A percentile compares a stretch with the other conserved stretches of the same genome.
Conservation (phyloP, 345 rosid genomes). For the Acer yangbiense region DNA sequence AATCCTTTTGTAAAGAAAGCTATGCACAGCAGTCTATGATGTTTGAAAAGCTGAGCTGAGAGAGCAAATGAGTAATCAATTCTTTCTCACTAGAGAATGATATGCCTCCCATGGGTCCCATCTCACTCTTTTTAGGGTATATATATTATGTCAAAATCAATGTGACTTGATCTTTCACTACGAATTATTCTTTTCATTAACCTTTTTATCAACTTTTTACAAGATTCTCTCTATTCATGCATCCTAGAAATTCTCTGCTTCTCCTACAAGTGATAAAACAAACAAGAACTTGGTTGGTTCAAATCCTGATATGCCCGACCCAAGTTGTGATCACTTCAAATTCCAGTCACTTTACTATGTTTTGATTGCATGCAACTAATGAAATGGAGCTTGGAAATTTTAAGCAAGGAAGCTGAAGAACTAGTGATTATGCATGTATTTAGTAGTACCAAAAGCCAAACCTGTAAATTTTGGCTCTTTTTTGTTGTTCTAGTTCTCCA, state of each 20-base stretch:
- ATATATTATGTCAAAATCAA: slow-evolving; percentile 6
- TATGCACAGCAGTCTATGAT: slow-evolving; percentile 32
- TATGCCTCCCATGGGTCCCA: background rate
- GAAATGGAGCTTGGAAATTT: slow-evolving; percentile 2
- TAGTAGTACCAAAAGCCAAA: slow-evolving; percentile 11
- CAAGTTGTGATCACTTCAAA: background rate
- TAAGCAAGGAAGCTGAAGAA: background rate
- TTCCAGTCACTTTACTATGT: background rate
- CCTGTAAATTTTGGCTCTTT: slow-evolving; percentile 11
- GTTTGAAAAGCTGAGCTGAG: slow-evolving; percentile 31
- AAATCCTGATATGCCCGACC: background rate
- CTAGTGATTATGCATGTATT: slow-evolving; percentile 7
- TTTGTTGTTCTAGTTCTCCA: slow-evolving; percentile 2
- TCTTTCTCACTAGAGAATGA: slow-evolving; percentile 19
- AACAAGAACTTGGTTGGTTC: background rate
- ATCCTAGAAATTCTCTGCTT: slow-evolving; percentile 8
- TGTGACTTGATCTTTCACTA: background rate
- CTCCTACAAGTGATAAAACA: background rate
- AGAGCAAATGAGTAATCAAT: slow-evolving; percentile 32
- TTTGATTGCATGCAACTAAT: background rate
- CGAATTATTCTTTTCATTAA: slow-evolving; percentile 7
- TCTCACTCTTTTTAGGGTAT: too few relatives aligned
- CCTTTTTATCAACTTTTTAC: slow-evolving; percentile 26
- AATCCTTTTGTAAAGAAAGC: slow-evolving; percentile 24
- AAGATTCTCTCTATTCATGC: slow-evolving; percentile 18